Percentiles rank a stretch among this genome's conserved stretches.
Conservation (phyloP, 495 filamentous ascomycete genomes). For the Talaromyces proteolyticus region DNA sequence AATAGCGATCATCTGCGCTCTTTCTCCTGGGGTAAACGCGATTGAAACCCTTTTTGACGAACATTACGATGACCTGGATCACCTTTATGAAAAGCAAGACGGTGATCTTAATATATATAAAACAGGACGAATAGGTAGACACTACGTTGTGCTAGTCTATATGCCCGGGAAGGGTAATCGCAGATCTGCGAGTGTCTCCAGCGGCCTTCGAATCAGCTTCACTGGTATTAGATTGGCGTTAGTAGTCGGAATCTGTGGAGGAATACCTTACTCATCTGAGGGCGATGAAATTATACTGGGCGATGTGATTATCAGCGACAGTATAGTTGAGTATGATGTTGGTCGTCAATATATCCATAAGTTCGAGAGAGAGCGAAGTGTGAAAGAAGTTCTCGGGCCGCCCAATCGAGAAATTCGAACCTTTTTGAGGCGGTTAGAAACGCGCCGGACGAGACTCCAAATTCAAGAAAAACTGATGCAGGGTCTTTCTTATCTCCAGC, state of each 20-base stretch:
- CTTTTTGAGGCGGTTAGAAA: slow-evolving; percentile 10
- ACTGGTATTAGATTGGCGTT: slow-evolving; percentile 12
- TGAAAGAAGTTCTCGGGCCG: slow-evolving; percentile 15
- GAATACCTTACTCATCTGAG: slow-evolving; percentile 8
- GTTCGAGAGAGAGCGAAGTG: slow-evolving; percentile 13
- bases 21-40: slow-evolving; percentile 18
- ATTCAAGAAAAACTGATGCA: neutral
- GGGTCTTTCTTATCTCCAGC: neutral
- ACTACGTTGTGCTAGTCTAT: slow-evolving; percentile 19
- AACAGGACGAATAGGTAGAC: slow-evolving; percentile 13
- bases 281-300: slow-evolving; percentile 23
- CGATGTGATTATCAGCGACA: slow-evolving; percentile 37
- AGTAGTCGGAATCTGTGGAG: slow-evolving; percentile 23
- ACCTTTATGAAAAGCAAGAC: slow-evolving; percentile 9
- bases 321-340: slow-evolving; percentile 26
- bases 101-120: slow-evolving; percentile 21
- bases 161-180: slow-evolving; percentile 16
- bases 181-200: slow-evolving; percentile 11
- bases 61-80: slow-evolving; percentile 5
- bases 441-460: neutral
- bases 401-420: slow-evolving; percentile 20
- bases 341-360: slow-evolving; percentile 16
- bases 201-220: slow-evolving; percentile 11
- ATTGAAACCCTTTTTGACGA: slow-evolving; percentile 20
- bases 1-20: slow-evolving; percentile 20